Percentiles rank a stretch among this genome's conserved stretches.
Evolutionary conservation across 331 rosid genomes (phyloP).

Genomic region (Stylosanthes scabra): DNA sequence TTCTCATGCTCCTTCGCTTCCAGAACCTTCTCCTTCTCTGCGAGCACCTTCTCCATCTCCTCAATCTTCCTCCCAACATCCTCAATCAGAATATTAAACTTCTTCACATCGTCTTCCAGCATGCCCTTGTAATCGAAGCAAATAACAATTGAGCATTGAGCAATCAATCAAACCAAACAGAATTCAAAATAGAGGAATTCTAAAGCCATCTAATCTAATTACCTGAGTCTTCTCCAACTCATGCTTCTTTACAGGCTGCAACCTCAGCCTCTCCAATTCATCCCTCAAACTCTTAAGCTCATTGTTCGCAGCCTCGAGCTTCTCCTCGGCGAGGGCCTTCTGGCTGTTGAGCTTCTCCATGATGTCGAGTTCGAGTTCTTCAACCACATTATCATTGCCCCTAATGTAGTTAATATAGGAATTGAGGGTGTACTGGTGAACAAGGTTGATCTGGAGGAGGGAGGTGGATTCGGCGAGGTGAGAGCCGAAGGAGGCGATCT

Average conservation of each 20-base stretch:
- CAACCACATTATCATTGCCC: slow-evolving; percentile 74
- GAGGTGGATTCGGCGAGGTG: slow-evolving; percentile 35
- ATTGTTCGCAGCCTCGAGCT: slow-evolving; percentile 36
- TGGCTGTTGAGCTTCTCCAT: slow-evolving; percentile 52
- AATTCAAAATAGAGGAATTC: background rate
- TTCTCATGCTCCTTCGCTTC: slow-evolving; percentile 64
- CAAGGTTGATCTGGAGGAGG: slow-evolving; percentile 32
- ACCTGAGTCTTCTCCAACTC: slow-evolving; percentile 54
- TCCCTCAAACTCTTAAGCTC: slow-evolving; percentile 45
- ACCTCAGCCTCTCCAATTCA: slow-evolving; percentile 49
- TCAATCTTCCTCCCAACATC: slow-evolving; percentile 50
- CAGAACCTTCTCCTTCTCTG: slow-evolving; percentile 67
- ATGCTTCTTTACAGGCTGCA: slow-evolving; percentile 61
- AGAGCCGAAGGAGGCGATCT: slow-evolving; percentile 52
- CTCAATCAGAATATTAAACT: slow-evolving; percentile 68
- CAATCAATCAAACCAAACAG: background rate
- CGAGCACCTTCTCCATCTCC: slow-evolving; percentile 55
- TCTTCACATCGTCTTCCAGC: slow-evolving; percentile 79
- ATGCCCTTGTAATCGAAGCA: slow-evolving; percentile 39
- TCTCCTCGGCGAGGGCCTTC: slow-evolving; percentile 49
- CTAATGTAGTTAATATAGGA: slow-evolving; percentile 60
- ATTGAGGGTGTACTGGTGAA: slow-evolving; percentile 53
- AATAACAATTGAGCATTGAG: background rate
- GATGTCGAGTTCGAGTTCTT: slow-evolving; percentile 55
- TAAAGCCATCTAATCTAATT: background rate